Evolutionary conservation across 257 asterid species (phyloP), one percentile per base, ranked within the genome.

Genomic region (Misopates orontium): DNA sequence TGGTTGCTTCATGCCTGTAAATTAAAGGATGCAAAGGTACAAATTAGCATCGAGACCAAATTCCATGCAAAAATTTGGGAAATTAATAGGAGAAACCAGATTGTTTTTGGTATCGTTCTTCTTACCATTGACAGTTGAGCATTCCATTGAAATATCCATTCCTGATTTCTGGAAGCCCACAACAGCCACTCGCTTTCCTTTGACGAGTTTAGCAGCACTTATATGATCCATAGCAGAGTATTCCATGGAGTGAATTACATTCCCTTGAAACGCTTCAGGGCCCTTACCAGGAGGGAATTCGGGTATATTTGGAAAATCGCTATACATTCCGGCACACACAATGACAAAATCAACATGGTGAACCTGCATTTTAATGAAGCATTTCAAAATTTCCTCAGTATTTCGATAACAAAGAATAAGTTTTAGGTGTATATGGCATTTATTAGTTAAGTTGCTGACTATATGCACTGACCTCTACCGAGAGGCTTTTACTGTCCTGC

Each of bases 101-200:
- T 5, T 10, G 7, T 12, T 28, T 13, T 17, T 14, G 23, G 22
- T 41, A 40, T 10, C 15, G n/a, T 1, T 4, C 3, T 60, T 42
- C 48, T 64, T 19, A 80, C 85, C 80, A 28, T 83, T 83, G 13
- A 53, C 64, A 0, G 62, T 64, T 8, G 86, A 68, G 69, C 79
- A 69, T 51, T 80, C 83, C 80, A 73, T 75, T 22, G 88, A 71
- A 8, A 83, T 76, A 52, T 83, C 88, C 71, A 80, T 68, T 41
- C 79, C 86, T 13, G 89, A 66, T 80, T 80, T 78, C 77, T 79
- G 83, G 54, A 74, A 72, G 25, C 86, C 89, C 42, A 83, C 80
- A 5, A 81, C 75, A 0, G 73, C 77, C 16, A 77, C 73, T 40
- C 68, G 58, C 54, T 76, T 80, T n/a, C 83, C 84, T 67, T 58